phyloP scores from a whole-genome alignment of 331 rosid species.

The Rosa hybrid region DNA sequence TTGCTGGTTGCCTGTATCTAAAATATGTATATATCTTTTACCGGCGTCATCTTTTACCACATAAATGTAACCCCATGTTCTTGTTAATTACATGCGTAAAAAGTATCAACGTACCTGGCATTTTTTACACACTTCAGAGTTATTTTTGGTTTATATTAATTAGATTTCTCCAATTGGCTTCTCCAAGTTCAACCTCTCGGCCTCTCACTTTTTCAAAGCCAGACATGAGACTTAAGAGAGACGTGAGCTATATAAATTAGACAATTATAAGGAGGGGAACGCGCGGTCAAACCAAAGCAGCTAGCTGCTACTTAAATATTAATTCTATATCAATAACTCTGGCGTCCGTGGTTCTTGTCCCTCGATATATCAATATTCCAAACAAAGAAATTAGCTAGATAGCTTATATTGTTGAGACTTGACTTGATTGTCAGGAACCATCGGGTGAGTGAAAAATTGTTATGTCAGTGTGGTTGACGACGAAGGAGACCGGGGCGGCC shows the following conservation, averaged over 20 bases:
- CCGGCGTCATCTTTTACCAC: no score
- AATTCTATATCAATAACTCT: not conserved
- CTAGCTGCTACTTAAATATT: not conserved
- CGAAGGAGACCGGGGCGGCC: not conserved
- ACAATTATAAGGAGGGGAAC: not conserved
- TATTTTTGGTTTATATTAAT: no score
- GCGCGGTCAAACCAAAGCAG: conserved; percentile 19
- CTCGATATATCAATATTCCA: not conserved
- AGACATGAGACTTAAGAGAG: not conserved
- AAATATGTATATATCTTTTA: no score
- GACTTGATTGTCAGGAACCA: not conserved
- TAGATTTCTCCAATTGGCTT: not conserved
- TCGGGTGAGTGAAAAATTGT: not conserved
- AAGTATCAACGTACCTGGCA: not conserved
- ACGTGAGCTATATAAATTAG: not conserved
- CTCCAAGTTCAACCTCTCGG: not conserved
- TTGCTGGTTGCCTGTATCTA: not conserved
- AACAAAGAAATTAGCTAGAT: not conserved
- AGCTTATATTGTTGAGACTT: not conserved
- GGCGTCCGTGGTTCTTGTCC: not conserved
- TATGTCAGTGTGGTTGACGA: not conserved
- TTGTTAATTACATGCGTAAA: no score
- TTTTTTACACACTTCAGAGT: no score
- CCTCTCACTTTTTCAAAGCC: not conserved
- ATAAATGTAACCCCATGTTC: no score